Evolutionary conservation across 2,329 filamentous ascomycete species (phyloP).

Genomic region (Phoma sp.): DNA sequence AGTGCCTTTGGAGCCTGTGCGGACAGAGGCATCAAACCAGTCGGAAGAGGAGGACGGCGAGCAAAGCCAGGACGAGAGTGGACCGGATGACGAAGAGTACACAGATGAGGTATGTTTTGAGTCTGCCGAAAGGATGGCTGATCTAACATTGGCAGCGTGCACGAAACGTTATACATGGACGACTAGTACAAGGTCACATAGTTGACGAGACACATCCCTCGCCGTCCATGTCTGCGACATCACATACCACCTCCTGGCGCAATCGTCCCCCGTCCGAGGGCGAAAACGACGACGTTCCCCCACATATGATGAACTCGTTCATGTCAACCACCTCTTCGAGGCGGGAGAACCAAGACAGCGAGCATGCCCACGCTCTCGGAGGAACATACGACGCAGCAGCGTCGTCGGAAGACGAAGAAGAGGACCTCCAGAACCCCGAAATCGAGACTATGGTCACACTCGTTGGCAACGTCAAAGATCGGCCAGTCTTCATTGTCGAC

Average conservation of each 20-base stretch:
- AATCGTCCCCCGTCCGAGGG: constrained; percentile 53
- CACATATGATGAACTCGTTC: constrained; percentile 83
- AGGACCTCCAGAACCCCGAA: constrained; percentile 78
- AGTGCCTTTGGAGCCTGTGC: constrained; percentile 34
- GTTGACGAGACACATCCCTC: constrained; percentile 93
- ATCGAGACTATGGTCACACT: constrained; percentile 95
- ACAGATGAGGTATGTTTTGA: constrained; percentile 66
- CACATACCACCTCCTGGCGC: constrained; percentile 61
- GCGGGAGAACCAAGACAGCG: constrained; percentile 50
- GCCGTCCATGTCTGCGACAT: constrained; percentile 69
- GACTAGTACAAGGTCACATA: constrained; percentile 91
- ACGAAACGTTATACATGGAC: constrained; percentile 87
- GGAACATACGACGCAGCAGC: constrained; percentile 84
- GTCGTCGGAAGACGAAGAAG: constrained; percentile 90
- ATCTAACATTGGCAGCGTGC: constrained; percentile 61
- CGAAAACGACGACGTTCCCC: constrained; percentile 63
- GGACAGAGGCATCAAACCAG: constrained; percentile 27
- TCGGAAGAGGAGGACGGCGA: constrained; percentile 24
- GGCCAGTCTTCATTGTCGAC: constrained; percentile 92
- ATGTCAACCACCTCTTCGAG: constrained; percentile 78
- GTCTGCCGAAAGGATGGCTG: neutral
- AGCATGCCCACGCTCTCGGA: constrained; percentile 74
- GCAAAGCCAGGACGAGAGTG: constrained; percentile 30
- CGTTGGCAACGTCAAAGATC: constrained; percentile 90
- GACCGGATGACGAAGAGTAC: constrained; percentile 54